phyloP scores from a whole-genome alignment of 352 stramenopile genomes.

The Detonula confervacea region DNA sequence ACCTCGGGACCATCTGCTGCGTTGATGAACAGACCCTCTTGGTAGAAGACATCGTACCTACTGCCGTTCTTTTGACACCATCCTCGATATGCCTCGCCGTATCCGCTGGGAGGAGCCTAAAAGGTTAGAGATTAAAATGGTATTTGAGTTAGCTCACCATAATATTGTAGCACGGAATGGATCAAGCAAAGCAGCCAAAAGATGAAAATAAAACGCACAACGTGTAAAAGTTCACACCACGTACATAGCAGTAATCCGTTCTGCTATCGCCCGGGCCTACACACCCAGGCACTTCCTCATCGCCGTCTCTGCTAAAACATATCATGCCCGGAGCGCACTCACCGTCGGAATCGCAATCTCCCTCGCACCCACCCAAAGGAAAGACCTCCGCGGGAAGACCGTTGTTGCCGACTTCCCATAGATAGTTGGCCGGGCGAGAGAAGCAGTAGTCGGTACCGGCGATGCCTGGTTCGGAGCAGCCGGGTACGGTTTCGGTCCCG shows the following conservation, averaged over 20 bases:
- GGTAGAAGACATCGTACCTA: neutral
- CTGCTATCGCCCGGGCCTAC: neutral
- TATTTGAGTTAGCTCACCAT: too few relatives aligned
- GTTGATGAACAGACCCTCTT: neutral
- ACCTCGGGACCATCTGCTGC: neutral
- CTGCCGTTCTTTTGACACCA: neutral
- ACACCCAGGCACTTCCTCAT: constrained; percentile 9
- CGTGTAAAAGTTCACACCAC: neutral
- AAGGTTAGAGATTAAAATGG: too few relatives aligned
- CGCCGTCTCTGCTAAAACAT: constrained; percentile 1
- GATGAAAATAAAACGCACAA: neutral
- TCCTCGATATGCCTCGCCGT: neutral
- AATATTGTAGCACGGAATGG: too few relatives aligned
- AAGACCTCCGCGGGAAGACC: neutral
- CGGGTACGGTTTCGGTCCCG: constrained; percentile 33
- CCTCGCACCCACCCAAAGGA: constrained; percentile 23
- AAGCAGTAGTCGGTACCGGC: constrained; percentile 48
- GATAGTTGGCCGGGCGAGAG: constrained; percentile 2
- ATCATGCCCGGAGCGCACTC: constrained; percentile 11
- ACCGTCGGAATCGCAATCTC: constrained; percentile 28
- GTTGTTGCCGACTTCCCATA: constrained; percentile 18
- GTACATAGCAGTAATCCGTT: constrained; percentile 13
- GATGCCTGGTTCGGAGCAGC: constrained; percentile 22
- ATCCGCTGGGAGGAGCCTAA: too few relatives aligned
- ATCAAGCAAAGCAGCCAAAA: neutral